Evolutionary conservation across 2,329 filamentous ascomycete genomes (phyloP).

Genomic region (Sarocladium strictum): DNA sequence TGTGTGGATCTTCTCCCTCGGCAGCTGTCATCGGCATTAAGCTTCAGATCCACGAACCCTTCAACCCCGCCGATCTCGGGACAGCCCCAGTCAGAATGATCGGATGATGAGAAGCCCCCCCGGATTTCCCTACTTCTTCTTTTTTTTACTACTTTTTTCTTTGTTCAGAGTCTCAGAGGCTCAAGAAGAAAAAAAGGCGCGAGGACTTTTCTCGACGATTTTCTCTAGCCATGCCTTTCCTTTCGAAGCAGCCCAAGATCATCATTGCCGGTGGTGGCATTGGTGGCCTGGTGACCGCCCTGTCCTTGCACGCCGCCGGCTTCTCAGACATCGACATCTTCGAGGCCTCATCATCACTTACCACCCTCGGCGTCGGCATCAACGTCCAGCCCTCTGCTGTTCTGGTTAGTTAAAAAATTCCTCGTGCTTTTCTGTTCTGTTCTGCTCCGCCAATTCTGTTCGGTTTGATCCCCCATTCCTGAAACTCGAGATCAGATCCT

Average conservation of each 20-base stretch:
- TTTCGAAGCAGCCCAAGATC: conserved; percentile 6
- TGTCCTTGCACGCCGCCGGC: conserved; percentile 1
- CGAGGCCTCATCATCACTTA: background rate
- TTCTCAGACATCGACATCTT: conserved; percentile 8
- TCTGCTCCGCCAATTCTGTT: no score
- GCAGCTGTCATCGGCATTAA: conserved; percentile 6
- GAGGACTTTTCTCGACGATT: background rate
- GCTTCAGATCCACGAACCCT: background rate
- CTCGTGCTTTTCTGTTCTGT: no score
- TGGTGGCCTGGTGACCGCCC: conserved; percentile 1
- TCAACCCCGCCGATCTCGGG: background rate
- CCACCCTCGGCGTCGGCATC: conserved; percentile 5
- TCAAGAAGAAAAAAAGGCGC: no score
- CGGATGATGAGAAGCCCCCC: background rate
- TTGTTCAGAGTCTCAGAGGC: background rate
- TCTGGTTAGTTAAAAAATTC: no score
- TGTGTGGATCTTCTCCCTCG: background rate
- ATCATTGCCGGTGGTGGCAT: conserved; percentile 6
- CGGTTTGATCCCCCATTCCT: no score
- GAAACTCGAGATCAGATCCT: no score
- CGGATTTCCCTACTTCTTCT: background rate
- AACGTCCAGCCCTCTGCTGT: conserved; percentile 8
- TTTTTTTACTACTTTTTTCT: background rate
- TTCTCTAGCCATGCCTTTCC: background rate
- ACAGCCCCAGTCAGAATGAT: background rate